Evolutionary conservation across 2,329 filamentous ascomycete species (phyloP), one percentile per base, ranked within the genome.

Genomic region (Neophaeococcomyces aloes): DNA sequence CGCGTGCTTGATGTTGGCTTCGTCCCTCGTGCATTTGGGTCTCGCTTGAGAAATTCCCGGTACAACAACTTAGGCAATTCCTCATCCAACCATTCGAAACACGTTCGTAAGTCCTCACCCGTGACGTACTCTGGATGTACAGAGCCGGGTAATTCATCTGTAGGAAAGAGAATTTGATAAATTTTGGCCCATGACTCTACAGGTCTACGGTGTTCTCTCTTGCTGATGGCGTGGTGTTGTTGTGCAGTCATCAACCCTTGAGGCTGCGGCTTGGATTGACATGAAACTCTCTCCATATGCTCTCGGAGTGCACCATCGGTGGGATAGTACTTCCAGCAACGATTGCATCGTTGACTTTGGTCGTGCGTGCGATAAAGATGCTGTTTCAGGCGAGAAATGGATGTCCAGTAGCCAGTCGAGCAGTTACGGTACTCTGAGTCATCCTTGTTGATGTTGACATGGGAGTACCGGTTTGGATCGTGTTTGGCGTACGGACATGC

Each of bases 201-300:
- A 7, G 32, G 36, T 2, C 38, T 31, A 5, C 44, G 40, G 7
- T 45, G 38, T 14, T 25, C 38, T 17, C 47, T 34, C 14, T 38
- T 25, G 19, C 47, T 48, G n/a, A 51, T 44, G 3, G 38, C 38
- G 13, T 18, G 38, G 18, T 32, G 21, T 31, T 51, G 47, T 21
- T 49, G 40, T n/a, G 29, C 37, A 15, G 47, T 44, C 46, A 49
- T 51, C 34, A 47, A 48, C 38, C 48, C 48, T 2, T 39, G 18
- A 11, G 39, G 39, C 19, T 25, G 19, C n/a, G 39, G 30, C n/a
- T 45, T 41, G 18, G 23, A 39, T 29, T 33, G 44, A 32, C 52
- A 44, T 35, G 48, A 49, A 10, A 44, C 45, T 31, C 37, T 35
- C 7, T 65, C 54, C 8, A 66, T 67, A 30, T 55, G 53, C 14